Base-by-base conservation (phyloP, 2,329 filamentous ascomycete species). In the Coleophoma crateriformis region DNA sequence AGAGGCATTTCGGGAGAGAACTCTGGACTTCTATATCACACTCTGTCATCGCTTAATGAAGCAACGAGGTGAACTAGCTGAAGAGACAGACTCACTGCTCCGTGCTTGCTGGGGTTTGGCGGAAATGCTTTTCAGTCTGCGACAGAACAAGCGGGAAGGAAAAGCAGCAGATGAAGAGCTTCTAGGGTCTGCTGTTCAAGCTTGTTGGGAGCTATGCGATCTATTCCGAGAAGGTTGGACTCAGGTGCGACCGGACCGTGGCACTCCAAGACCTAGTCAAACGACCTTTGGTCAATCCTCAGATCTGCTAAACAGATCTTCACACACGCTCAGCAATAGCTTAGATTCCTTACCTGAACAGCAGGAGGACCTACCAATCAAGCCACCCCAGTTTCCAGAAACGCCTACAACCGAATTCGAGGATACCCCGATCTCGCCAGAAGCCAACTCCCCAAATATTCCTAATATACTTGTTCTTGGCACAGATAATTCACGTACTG, bases 41-140 rank as follows among this genome's bases (percentile, higher is more conserved):
- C 68, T 97, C 3, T 96, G 92, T 62, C 92, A 96, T 67, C 84
- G 92, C 37, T 71, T 96, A n/a, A 96, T 96, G 90, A 96, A 95
- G 67, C 90, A 96, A 67, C 81, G 88, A 50, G 87, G 81, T 47
- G 85, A 88, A 27, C 68, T 91, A 2, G 84, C 83, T 0, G 85
- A 87, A 54, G 89, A 96, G 61, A 92, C 89, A 0, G 90, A 96
- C 65, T 84, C 88, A 7, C 75, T 96, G 4, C 76, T 96, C 3
- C 80, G 85, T 49, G 88, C 90, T 19, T 96, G 91, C 64, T 96
- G 92, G 92, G 81, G 85, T 3, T 71, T 97, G 12, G 90, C 91
- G 7, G 91, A 96, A 67, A 95, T 95, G 84, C 79, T 97, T 0
- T 96, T 96, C 68, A 95, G 84, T 64, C 77, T 97, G 38, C 84